Evolutionary conservation across 768 basidiomycete species (phyloP), one percentile per base, ranked within the genome.

Genomic region (Pisolithus microcarpus): DNA sequence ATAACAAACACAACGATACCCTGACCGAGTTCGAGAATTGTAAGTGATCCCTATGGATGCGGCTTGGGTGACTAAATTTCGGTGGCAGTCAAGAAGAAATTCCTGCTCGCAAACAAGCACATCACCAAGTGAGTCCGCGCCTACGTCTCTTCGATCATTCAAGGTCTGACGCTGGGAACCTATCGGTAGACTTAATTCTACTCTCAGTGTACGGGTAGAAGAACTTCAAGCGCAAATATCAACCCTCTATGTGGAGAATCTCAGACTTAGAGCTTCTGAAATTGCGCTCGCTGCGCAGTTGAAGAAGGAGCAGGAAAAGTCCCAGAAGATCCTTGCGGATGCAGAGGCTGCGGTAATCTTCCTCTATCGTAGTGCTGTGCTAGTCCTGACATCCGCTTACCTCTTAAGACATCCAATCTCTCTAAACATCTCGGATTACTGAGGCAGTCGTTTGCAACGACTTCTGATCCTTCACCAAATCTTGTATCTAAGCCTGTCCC

Each of bases 11-110:
- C 71, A 85, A 80, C 64, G 88, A 90, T 69, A 84, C 87, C 43
- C 72, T 91, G 39, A 76, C 84, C 54, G 89, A 91, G 62, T 90
- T 89, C 60, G 89, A 91, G 70, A 85, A 79, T 61, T 89, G 88
- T 91, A 67, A 61, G 87, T 52, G 55, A 43, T 34, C 46, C 49
- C 53, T 43, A 47, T 53, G 37, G 7, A n/a, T 18, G 38, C 31
- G 10, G 18, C 5, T 37, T 50, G 63, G 13, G 18, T 4, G 21
- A 6, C 30, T 21, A n/a, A 44, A 64, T 55, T 18, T 46, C 31
- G 61, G 66, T 75, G 67, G 67, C 64, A 91, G 89, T 91, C 75
- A 91, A 91, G 82, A 89, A 88, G 82, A 91, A 89, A 72, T 91
- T 90, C 61, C 75, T 91, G 19, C 82, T 90, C 53, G 87, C 88